Conservation (phyloP, 1,284 basidiomycete genomes). For the Malassezia arunalokei region DNA sequence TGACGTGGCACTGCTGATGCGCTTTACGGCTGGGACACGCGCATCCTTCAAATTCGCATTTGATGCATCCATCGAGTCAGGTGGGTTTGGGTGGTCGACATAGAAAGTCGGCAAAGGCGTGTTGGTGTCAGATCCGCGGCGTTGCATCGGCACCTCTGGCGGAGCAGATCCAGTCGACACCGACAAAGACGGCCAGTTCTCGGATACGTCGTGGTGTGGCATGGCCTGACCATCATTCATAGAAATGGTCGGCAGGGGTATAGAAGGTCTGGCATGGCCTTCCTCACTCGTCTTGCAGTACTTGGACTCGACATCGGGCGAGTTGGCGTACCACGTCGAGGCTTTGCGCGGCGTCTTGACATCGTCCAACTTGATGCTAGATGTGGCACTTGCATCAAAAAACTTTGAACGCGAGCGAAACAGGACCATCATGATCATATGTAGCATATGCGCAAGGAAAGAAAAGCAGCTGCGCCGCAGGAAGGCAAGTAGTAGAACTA, state of each 20-base stretch:
- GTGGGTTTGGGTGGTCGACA: neutral
- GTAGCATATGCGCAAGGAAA: neutral
- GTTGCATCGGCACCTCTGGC: neutral
- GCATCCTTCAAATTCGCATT: neutral
- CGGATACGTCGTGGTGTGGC: neutral
- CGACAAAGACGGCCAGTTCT: neutral
- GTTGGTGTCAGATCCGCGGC: neutral
- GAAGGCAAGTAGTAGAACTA: neutral
- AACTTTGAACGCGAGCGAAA: no score
- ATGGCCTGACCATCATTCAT: neutral
- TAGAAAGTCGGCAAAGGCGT: neutral
- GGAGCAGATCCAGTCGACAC: neutral
- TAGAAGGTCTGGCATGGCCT: neutral
- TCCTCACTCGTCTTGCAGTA: neutral
- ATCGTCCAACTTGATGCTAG: neutral
- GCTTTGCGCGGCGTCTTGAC: neutral
- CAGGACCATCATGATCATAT: neutral
- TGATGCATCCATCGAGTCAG: neutral
- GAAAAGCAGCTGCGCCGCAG: conserved; percentile 1
- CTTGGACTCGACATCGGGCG: neutral
- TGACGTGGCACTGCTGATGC: neutral
- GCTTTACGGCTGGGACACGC: neutral
- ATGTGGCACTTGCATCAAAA: neutral
- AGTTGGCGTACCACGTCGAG: neutral
- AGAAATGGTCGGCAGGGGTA: neutral